Evolutionary conservation across 257 asterid genomes (phyloP), one percentile per base, ranked within the genome.

Genomic region (Euphrasia confusa): DNA sequence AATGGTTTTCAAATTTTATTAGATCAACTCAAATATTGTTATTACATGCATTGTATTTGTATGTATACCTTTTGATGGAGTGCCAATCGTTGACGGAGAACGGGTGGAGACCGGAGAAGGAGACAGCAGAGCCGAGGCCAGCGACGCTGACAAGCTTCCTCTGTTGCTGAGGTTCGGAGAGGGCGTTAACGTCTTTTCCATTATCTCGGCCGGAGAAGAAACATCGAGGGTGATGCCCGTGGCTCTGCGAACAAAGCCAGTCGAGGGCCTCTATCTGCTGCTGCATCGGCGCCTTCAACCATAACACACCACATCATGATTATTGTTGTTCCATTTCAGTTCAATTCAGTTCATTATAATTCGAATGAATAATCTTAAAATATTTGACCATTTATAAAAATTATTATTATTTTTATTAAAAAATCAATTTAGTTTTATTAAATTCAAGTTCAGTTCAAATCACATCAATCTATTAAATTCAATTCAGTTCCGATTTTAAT

Each of bases 121-220:
- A 87, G 70, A 93, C 95, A 0, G 99, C 96, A 4, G 97, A 83
- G 4, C 99, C 99, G 1, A 92, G 62, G 9, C 99, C 99, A 45
- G 99, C 94, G 50, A 92, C 88, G 61, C 95, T 89, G 68, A 87
- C 78, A 40, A 87, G 77, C 71, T 80, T 82, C 4, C 10, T 35
- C 40, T 33, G 40, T 6, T 27, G 59, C 1, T 61, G 74, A 33
- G 70, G 53, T 40, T 61, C 69, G 18, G 77, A 26, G 10, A 21
- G 47, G 15, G 66, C 79, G 55, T 78, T 72, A 8, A 53, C 24
- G 35, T 68, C 80, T 47, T 78, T 54, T 30, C 69, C 81, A 58
- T 79, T 72, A 10, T 84, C 90, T 53, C 99, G 79, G 54, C 96
- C 88, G 60, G 99, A 89, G 81, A 93, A 93, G 72, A 72, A 93